phyloP scores from a whole-genome alignment of 1,139 yeast genomes.

The Blastobotrys capitulatus region DNA sequence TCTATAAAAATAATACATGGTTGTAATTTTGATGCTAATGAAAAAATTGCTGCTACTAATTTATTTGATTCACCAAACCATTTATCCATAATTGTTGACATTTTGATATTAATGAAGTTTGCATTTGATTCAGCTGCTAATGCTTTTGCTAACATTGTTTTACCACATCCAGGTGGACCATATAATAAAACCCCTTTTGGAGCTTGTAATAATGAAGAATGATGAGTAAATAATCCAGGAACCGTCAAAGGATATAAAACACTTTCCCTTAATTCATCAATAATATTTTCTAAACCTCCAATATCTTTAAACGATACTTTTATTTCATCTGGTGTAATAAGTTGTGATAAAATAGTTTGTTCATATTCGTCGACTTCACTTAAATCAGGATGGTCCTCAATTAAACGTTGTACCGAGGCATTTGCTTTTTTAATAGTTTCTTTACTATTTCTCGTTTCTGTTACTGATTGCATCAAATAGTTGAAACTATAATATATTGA shows the following conservation, averaged over 20 bases:
- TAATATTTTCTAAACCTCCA: constrained; percentile 79
- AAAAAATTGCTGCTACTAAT: constrained; percentile 87
- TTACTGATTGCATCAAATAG: constrained; percentile 37
- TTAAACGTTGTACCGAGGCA: constrained; percentile 54
- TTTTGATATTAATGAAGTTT: constrained; percentile 81
- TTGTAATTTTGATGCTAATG: constrained; percentile 81
- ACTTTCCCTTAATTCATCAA: constrained; percentile 81
- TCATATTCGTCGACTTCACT: constrained; percentile 72
- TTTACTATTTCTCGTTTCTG: constrained; percentile 24
- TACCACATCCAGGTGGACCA: constrained; percentile 99
- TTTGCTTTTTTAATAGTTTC: constrained; percentile 66
- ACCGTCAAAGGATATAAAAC: constrained; percentile 83
- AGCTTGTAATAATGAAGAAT: constrained; percentile 58
- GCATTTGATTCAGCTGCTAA: constrained; percentile 91
- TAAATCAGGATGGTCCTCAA: constrained; percentile 54
- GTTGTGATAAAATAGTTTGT: constrained; percentile 64
- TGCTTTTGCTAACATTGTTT: constrained; percentile 96
- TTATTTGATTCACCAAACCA: constrained; percentile 98
- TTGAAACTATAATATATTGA: constrained; percentile 69
- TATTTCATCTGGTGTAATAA: constrained; percentile 80
- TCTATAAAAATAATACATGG: constrained; percentile 96
- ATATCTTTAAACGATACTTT: constrained; percentile 69
- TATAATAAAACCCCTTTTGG: constrained; percentile 91
- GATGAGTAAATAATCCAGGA: constrained; percentile 26
- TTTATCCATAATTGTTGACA: constrained; percentile 95